Evolutionary conservation across 2,329 filamentous ascomycete species (phyloP).

Genomic region (Aaosphaeria arxii): DNA sequence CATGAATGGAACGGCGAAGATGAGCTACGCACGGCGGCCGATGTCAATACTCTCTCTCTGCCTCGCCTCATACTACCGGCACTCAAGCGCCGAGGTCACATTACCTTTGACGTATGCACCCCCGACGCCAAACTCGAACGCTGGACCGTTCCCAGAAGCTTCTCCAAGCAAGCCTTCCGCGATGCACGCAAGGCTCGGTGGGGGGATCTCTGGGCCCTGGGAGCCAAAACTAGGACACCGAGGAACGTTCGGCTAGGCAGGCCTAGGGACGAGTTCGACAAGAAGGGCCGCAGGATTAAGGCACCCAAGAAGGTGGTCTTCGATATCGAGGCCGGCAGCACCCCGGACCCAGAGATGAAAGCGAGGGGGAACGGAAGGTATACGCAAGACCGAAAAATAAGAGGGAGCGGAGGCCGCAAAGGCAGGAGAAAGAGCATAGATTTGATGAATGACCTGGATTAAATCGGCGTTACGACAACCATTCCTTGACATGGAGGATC

Average conservation of each 20-base stretch:
- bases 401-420: slow-evolving; percentile 38
- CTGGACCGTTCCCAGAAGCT: slow-evolving; percentile 86
- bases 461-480: background rate
- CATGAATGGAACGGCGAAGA: slow-evolving; percentile 49
- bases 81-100: slow-evolving; percentile 83
- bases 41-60: slow-evolving; percentile 58
- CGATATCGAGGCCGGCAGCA: slow-evolving; percentile 25
- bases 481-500: no score
- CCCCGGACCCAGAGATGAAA: slow-evolving; percentile 18
- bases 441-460: slow-evolving; percentile 14
- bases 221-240: slow-evolving; percentile 77
- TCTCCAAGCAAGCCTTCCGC: slow-evolving; percentile 77
- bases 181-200: slow-evolving; percentile 87
- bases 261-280: slow-evolving; percentile 39
- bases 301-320: slow-evolving; percentile 27
- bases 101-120: slow-evolving; percentile 88
- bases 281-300: slow-evolving; percentile 36
- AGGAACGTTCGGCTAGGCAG: slow-evolving; percentile 61
- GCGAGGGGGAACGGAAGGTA: slow-evolving; percentile 31
- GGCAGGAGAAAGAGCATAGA: slow-evolving; percentile 30
- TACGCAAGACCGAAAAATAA: slow-evolving; percentile 31
- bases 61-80: slow-evolving; percentile 77
- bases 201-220: slow-evolving; percentile 95
- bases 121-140: slow-evolving; percentile 81
- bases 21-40: slow-evolving; percentile 34